Conservation (phyloP, 2,329 filamentous ascomycete genomes). For the Fusarium poae region DNA sequence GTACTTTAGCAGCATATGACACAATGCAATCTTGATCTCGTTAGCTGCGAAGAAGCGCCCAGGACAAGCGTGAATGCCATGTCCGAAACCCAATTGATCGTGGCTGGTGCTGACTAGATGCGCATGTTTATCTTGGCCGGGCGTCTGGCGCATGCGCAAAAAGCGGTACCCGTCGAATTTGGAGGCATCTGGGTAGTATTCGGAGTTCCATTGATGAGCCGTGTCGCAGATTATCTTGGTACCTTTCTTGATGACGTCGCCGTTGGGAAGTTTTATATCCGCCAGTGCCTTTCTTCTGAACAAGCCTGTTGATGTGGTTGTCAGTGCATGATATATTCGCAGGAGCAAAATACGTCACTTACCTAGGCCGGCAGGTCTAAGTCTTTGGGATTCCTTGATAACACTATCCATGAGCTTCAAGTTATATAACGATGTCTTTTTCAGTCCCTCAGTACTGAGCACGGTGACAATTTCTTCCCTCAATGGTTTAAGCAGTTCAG, state of each 20-base stretch:
- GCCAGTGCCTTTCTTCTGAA: neutral
- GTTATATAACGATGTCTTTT: slow-evolving; percentile 58
- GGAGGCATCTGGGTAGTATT: slow-evolving; percentile 16
- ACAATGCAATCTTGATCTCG: slow-evolving; percentile 65
- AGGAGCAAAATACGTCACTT: accelerated
- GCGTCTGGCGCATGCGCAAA: slow-evolving; percentile 55
- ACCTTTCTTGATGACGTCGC: slow-evolving; percentile 17
- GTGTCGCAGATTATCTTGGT: slow-evolving; percentile 5
- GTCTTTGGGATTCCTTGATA: slow-evolving; percentile 64
- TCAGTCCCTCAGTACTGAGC: slow-evolving; percentile 53
- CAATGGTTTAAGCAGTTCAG: slow-evolving; percentile 54
- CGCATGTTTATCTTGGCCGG: slow-evolving; percentile 43
- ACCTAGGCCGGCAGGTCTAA: slow-evolving; percentile 57
- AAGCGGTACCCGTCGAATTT: slow-evolving; percentile 63
- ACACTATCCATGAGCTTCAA: slow-evolving; percentile 64
- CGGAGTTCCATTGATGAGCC: neutral
- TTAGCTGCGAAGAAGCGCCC: slow-evolving; percentile 67
- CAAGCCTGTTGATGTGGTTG: neutral
- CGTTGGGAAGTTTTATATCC: slow-evolving; percentile 21
- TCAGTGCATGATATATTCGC: neutral
- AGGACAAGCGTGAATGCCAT: slow-evolving; percentile 66
- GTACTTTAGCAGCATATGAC: slow-evolving; percentile 64
- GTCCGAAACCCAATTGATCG: slow-evolving; percentile 64
- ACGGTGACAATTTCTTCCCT: slow-evolving; percentile 56
- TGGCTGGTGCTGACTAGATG: slow-evolving; percentile 65